Evolutionary conservation across 2,329 filamentous ascomycete species (phyloP), one percentile per base, ranked within the genome.

Genomic region (Endothia cerciana): DNA sequence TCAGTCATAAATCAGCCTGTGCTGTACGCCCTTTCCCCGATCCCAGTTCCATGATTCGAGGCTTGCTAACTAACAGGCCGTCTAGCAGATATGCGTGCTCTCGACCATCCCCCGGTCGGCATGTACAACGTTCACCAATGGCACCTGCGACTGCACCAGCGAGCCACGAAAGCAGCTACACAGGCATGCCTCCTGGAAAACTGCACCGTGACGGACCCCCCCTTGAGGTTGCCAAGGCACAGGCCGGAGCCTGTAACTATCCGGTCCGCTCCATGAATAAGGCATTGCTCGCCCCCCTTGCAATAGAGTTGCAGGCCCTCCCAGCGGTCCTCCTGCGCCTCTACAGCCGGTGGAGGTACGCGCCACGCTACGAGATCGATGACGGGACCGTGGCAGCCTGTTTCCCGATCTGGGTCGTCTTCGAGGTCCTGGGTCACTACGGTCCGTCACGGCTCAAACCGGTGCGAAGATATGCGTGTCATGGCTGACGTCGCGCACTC

Each of bases 331-430:
- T 75, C 40, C 57, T 80, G 28, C 74, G 80, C n/a, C 64, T 81
- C 4, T 80, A 74, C 57, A 74, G 73, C 19, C 72, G 79, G 15
- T 77, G 76, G 76, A 72, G 66, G 43, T 74, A 73, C 6, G 67
- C 72, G 7, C 69, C 72, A 5, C 66, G 71, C 5, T 74, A 77
- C 28, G 76, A 75, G 33, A 19, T 74, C 4, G 79, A 82, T 58
- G 80, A 82, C 67, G 80, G 77, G 68, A 70, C 80, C 22, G 77
- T 80, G 72, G 68, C 77, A 4, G 68, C 28, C 13, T 60, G 30
- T 65, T 65, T 67, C 19, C 38, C 41, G 4, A 30, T 78, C 0
- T 79, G 73, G 56, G 58, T 74, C 4, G 65, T 69, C 0, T 78
- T 79, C 58, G 68, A 77, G 1, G 64, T 72, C 1, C 36, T 77